These are phyloP conservation scores for Aspergillus persii DNA, from an alignment of 2,329 filamentous ascomycete genomes.

Conservation along the genomic window DNA sequence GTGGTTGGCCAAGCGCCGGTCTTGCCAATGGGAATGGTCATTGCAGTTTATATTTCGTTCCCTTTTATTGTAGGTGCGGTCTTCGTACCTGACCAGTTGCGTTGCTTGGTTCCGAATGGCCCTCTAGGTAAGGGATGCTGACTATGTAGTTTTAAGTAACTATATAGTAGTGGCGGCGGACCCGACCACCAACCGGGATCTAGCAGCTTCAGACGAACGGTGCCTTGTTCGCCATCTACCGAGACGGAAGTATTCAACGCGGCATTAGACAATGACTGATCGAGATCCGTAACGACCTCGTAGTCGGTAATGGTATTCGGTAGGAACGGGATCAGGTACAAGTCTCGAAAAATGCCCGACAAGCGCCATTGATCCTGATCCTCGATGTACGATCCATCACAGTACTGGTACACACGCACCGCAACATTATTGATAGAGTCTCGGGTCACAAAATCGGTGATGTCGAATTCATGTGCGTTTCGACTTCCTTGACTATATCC, in stretches of 20 bases:
- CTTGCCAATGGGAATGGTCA: too few relatives aligned
- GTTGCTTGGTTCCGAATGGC: too few relatives aligned
- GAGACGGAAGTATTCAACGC: slow-evolving; percentile 7
- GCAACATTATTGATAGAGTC: slow-evolving; percentile 52
- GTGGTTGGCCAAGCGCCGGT: too few relatives aligned
- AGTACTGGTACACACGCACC: slow-evolving; percentile 70
- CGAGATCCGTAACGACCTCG: slow-evolving; percentile 8
- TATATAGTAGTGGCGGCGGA: too few relatives aligned
- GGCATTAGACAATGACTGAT: slow-evolving; percentile 53
- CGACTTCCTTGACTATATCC: slow-evolving; percentile 69
- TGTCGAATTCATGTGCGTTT: slow-evolving; percentile 68
- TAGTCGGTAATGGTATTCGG: slow-evolving; percentile 20
- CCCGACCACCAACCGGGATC: too few relatives aligned
- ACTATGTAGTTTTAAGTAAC: too few relatives aligned
- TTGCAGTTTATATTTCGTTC: too few relatives aligned
- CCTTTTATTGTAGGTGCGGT: too few relatives aligned
- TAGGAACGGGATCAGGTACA: slow-evolving; percentile 60
- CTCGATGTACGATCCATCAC: slow-evolving; percentile 67
- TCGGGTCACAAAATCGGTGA: slow-evolving; percentile 52
- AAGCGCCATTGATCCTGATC: slow-evolving; percentile 69
- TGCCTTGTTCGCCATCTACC: slow-evolving; percentile 36
- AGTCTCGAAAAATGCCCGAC: slow-evolving; percentile 66
- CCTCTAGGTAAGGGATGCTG: too few relatives aligned
- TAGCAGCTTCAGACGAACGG: slow-evolving; percentile 25
- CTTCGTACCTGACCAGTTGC: too few relatives aligned